Evolutionary conservation across 768 basidiomycete genomes (phyloP).

Genomic region (Tremella fuciformis): DNA sequence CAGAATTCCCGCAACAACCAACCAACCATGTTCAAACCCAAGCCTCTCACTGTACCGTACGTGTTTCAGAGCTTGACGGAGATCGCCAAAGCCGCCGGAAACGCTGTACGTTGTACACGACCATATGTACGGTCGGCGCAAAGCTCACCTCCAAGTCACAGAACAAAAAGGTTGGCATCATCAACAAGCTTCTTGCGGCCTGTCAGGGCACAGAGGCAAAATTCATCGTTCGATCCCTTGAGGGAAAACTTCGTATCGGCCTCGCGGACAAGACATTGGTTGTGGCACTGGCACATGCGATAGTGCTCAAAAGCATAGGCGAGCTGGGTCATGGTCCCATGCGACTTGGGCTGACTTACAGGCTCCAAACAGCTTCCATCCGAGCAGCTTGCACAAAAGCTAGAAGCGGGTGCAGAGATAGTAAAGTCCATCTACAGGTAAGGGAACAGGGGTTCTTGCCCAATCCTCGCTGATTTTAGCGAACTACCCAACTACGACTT

Average conservation of each 20-base stretch:
- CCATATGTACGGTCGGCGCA: neutral
- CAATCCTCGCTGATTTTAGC: constrained; percentile 53
- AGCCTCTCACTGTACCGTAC: constrained; percentile 77
- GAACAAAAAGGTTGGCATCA: constrained; percentile 88
- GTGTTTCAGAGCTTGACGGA: constrained; percentile 89
- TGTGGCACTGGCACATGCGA: constrained; percentile 88
- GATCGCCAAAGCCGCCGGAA: constrained; percentile 79
- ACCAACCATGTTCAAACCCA: constrained; percentile 90
- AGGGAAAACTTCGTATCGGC: constrained; percentile 95
- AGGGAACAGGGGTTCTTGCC: constrained; percentile 20
- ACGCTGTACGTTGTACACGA: constrained; percentile 64
- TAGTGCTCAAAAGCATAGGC: constrained; percentile 73
- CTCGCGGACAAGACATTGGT: constrained; percentile 95
- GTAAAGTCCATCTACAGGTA: constrained; percentile 94
- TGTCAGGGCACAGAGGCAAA: constrained; percentile 92
- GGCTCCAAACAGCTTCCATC: constrained; percentile 70
- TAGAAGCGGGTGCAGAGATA: constrained; percentile 72
- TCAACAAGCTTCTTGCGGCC: constrained; percentile 87
- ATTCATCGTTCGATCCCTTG: constrained; percentile 89
- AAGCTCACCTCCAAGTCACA: constrained; percentile 64
- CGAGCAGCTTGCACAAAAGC: constrained; percentile 66
- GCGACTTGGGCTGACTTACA: constrained; percentile 57
- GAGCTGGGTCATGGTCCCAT: constrained; percentile 8
- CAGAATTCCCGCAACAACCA: constrained; percentile 88
- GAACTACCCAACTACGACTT: constrained; percentile 90